Conservation (phyloP, 2,329 filamentous ascomycete species). For the Aspergillus novofumigatus region DNA sequence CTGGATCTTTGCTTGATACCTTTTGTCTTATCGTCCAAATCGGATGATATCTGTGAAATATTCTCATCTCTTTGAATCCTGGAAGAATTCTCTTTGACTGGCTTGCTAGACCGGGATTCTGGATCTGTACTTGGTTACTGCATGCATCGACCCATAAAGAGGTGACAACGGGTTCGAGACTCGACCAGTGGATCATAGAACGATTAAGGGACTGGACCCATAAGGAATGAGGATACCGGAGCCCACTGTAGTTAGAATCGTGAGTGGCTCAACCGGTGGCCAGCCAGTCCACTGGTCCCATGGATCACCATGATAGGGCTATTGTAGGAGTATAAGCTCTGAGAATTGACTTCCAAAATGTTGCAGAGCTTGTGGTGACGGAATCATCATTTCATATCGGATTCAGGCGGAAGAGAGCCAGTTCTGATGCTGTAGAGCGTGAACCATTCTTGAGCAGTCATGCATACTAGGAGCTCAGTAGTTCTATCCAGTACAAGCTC, state of each 20-base stretch:
- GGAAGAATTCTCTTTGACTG: background rate
- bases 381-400: conserved; percentile 17
- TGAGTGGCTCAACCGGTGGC: background rate
- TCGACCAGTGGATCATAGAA: background rate
- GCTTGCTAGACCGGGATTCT: background rate
- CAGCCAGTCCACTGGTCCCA: background rate
- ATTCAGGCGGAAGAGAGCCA: conserved; percentile 10
- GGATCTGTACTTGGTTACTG: background rate
- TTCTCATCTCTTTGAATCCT: background rate
- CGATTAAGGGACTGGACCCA: background rate
- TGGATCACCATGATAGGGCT: background rate
- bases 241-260: background rate
- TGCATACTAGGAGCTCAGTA: background rate
- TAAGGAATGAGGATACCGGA: background rate
- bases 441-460: background rate
- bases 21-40: background rate
- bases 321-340: background rate
- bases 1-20: background rate
- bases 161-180: background rate
- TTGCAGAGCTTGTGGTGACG: conserved; percentile 11
- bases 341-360: conserved; percentile 4
- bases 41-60: background rate
- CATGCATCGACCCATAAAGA: background rate
- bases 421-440: background rate
- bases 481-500: background rate